phyloP scores from a whole-genome alignment of 108 stramenopile species.

The Mediolabrus comicus region DNA sequence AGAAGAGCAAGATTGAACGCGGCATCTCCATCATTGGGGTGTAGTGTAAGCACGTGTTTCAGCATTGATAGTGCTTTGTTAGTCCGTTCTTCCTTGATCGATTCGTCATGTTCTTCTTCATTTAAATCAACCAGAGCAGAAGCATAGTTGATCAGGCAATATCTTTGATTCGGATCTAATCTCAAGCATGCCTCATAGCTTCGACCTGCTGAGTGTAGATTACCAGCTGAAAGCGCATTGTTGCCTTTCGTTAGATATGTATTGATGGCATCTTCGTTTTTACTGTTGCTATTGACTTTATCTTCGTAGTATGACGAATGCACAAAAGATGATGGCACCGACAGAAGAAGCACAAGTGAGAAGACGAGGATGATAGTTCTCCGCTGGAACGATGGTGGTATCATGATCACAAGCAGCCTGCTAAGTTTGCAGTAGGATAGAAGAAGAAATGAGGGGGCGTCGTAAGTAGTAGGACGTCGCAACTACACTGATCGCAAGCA shows the following conservation, averaged over 20 bases:
- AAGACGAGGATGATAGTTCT: background rate
- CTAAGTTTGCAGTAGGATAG: background rate
- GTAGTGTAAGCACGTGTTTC: slow-evolving; percentile 10
- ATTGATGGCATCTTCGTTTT: slow-evolving; percentile 9
- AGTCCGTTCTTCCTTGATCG: background rate
- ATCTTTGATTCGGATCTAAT: slow-evolving; percentile 30
- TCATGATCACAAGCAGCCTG: background rate
- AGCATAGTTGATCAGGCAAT: slow-evolving; percentile 44
- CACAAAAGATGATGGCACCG: background rate
- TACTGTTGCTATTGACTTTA: background rate
- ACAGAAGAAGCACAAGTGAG: background rate
- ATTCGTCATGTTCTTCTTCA: background rate
- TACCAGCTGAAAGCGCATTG: slow-evolving; percentile 28
- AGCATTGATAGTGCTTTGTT: slow-evolving; percentile 16
- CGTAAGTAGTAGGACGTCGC: too few relatives aligned
- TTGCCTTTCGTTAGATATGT: slow-evolving; percentile 25
- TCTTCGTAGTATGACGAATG: background rate
- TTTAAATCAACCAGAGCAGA: slow-evolving; percentile 32
- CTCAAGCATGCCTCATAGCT: slow-evolving; percentile 33
- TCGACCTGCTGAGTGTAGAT: slow-evolving; percentile 12
- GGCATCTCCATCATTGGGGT: slow-evolving; percentile 42
- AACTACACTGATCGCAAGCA: too few relatives aligned
- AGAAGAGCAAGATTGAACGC: slow-evolving; percentile 51
- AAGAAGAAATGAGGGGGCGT: too few relatives aligned
- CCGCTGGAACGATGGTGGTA: background rate